phyloP scores from a whole-genome alignment of 768 basidiomycete genomes.

The Naganishia friedmannii region DNA sequence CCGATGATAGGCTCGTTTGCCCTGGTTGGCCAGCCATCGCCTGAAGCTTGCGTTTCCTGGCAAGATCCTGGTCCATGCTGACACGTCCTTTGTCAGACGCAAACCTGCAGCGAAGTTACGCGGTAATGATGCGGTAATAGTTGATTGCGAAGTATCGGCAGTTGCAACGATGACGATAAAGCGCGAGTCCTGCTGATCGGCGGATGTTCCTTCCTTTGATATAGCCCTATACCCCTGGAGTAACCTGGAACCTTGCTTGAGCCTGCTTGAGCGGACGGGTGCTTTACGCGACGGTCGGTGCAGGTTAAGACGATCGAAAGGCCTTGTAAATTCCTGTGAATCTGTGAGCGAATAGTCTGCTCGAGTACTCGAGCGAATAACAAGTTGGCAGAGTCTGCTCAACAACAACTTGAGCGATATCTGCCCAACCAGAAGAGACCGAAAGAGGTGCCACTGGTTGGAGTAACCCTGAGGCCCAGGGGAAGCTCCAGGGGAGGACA shows the following conservation, averaged over 20 bases:
- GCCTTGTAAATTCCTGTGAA: not conserved
- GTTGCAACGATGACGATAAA: not conserved
- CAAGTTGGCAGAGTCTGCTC: not conserved
- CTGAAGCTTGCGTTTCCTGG: conserved; percentile 19
- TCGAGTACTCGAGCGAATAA: not conserved
- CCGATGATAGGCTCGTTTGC: not conserved
- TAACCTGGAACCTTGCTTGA: no score
- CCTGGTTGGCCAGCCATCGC: not conserved
- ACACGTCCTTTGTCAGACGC: not conserved
- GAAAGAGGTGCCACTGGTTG: not conserved
- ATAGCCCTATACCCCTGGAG: not conserved
- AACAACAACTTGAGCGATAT: not conserved
- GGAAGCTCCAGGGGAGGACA: no score
- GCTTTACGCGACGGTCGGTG: not conserved
- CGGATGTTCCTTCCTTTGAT: not conserved
- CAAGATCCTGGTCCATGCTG: conserved; percentile 10
- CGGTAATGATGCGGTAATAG: not conserved
- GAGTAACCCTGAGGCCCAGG: not conserved
- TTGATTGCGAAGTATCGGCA: not conserved
- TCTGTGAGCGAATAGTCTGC: no score
- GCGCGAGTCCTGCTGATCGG: not conserved
- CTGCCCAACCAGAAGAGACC: conserved; percentile 2
- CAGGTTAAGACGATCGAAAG: not conserved
- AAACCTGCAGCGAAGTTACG: conserved; percentile 6
- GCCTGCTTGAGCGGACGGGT: not conserved